Evolutionary conservation across 148 eudicot species (phyloP), one percentile per base, ranked within the genome.

Genomic region (Simmondsia chinensis): DNA sequence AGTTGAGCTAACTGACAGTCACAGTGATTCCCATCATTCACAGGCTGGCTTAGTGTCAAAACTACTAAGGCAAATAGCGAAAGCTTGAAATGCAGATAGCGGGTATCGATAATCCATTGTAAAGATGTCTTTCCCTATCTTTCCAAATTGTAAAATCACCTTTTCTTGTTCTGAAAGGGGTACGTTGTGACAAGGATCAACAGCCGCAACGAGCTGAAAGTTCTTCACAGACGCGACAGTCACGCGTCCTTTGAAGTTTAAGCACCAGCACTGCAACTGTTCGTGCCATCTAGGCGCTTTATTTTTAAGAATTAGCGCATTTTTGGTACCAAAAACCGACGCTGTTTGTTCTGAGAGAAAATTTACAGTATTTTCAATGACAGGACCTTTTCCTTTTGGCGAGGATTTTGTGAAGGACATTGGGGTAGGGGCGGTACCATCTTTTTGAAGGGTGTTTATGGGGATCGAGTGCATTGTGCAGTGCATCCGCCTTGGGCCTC

Each of bases 171-270:
- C 70, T 11, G 52, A 53, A 50, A 32, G 38, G 1, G 70, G 15
- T 11, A 57, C 40, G 7, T 58, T 45, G 11, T 44, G 42, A 6
- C 48, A 30, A 1, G 46, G 37, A 32, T 54, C 55, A 26, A 63
- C 61, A 24, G 48, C 46, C 18, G 64, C 70, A 16, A 65, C 70
- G 1, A 65, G 59, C 64, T 65, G 70, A 20, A 65, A 65, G 31
- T 65, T 65, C 62, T 65, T 65, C 15, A 65, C 64, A 0, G 70
- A 65, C 12, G 70, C 70, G 5, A 65, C 70, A 0, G 70, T 65
- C 12, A 65, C 70, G n/a, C 64, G 70, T 5, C 61, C 68, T 34
- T 48, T 63, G 43, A 63, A 63, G 12, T 63, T 63, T 9, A 63
- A 31, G 46, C 68, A 63, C 68, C 68, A 63, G 36, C 68, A 63